phyloP scores from a whole-genome alignment of 1,284 basidiomycete genomes.

The Irpex rosettiformis region DNA sequence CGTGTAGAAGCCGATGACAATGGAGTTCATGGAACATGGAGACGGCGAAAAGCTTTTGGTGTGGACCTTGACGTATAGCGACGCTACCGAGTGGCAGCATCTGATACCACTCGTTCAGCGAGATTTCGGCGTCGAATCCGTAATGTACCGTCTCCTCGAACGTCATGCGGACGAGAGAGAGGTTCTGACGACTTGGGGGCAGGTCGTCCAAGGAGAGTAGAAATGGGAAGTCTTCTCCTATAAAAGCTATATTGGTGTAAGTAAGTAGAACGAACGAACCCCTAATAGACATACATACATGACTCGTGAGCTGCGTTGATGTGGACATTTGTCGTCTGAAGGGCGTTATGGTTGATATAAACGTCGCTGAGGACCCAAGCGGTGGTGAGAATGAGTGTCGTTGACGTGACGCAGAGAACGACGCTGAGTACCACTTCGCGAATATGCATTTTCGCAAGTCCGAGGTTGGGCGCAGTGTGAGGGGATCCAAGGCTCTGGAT shows the following conservation, averaged over 20 bases:
- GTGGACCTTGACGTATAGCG: conserved; percentile 22
- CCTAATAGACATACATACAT: not conserved
- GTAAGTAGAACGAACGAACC: not conserved
- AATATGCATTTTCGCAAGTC: not conserved
- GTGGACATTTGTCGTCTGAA: not conserved
- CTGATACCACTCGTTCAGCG: conserved; percentile 18
- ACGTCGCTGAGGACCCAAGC: not conserved
- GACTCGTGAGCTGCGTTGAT: not conserved
- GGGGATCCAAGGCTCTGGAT: too few species aligned
- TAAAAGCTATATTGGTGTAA: not conserved
- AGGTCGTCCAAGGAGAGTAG: not conserved
- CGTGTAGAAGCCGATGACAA: conserved; percentile 18
- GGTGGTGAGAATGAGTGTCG: not conserved
- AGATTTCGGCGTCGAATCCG: conserved; percentile 9
- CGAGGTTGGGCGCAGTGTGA: too few species aligned
- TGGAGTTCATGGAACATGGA: conserved; percentile 34
- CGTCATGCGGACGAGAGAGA: not conserved
- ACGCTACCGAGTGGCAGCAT: conserved; percentile 15
- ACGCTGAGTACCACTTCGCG: not conserved
- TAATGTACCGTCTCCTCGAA: conserved; percentile 22
- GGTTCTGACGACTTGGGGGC: not conserved
- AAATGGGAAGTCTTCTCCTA: not conserved
- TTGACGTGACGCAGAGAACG: not conserved
- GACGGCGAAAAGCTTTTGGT: conserved; percentile 23
- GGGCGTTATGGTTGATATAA: not conserved